Percentiles rank a stretch among this genome's conserved stretches.
phyloP scores from a whole-genome alignment of 495 filamentous ascomycete genomes.

The Neurospora terricola region DNA sequence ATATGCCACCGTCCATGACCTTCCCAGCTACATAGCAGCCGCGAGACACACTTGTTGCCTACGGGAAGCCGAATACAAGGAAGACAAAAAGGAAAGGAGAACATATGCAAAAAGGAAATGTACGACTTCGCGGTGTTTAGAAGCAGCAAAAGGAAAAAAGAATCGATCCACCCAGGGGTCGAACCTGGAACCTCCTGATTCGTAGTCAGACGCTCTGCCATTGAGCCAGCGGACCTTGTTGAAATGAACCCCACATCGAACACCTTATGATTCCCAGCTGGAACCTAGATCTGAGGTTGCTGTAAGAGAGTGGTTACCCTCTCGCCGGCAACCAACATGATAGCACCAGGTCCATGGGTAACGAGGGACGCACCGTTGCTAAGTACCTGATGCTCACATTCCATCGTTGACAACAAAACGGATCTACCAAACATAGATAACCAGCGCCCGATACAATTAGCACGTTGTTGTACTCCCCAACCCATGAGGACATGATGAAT shows the following conservation, averaged over 20 bases:
- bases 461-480: not conserved
- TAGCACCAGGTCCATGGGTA: not conserved
- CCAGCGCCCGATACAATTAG: not conserved
- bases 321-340: not conserved
- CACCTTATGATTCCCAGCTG: not conserved
- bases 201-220: not conserved
- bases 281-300: not conserved
- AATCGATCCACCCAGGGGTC: not conserved
- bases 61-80: not conserved
- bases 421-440: not conserved
- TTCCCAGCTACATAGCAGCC: not conserved
- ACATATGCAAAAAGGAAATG: not conserved
- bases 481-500: not conserved
- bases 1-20: not conserved
- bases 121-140: not conserved
- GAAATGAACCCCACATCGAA: not conserved
- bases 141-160: not conserved
- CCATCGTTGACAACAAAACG: not conserved
- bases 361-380: not conserved
- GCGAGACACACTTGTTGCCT: not conserved
- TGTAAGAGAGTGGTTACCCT: not conserved
- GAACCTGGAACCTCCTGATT: not conserved
- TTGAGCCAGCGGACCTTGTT: not conserved
- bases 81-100: not conserved
- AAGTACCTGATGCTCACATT: not conserved